phyloP scores from a whole-genome alignment of 169 alveolate genomes.

The Plasmodium sp. region DNA sequence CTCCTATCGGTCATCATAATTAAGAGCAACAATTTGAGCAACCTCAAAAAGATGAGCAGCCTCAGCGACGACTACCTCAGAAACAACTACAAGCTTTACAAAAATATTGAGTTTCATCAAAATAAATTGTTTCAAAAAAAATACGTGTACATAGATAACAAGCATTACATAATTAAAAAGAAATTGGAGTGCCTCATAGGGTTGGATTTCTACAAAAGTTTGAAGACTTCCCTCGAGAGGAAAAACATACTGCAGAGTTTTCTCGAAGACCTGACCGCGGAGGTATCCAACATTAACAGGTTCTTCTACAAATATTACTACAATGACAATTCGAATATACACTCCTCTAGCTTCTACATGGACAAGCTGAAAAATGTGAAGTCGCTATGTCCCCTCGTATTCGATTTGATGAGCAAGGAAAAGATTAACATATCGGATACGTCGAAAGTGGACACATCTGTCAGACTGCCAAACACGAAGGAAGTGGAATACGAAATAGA shows the following conservation, averaged over 20 bases:
- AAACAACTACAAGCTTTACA: background rate
- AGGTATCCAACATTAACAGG: constrained; percentile 16
- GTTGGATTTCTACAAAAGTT: constrained; percentile 29
- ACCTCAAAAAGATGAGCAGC: constrained; percentile 19
- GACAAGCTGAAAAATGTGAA: constrained; percentile 25
- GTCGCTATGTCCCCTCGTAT: constrained; percentile 41
- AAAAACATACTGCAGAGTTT: constrained; percentile 24
- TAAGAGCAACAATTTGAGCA: constrained; percentile 47
- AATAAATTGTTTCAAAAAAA: constrained; percentile 20
- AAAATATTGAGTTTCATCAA: constrained; percentile 49
- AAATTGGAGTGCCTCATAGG: constrained; percentile 42
- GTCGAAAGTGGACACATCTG: constrained; percentile 14
- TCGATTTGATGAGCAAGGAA: constrained; percentile 22
- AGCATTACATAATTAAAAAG: constrained; percentile 44
- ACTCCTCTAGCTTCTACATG: constrained; percentile 38
- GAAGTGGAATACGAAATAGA: constrained; percentile 10
- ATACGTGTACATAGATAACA: constrained; percentile 32
- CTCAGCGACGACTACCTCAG: constrained; percentile 8
- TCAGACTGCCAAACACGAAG: constrained; percentile 4
- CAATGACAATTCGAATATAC: constrained; percentile 54
- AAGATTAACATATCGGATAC: constrained; percentile 10
- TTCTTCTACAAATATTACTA: constrained; percentile 28
- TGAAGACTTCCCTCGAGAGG: constrained; percentile 23
- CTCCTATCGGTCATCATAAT: constrained; percentile 39
- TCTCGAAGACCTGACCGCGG: constrained; percentile 26